Evolutionary conservation across 768 basidiomycete species (phyloP).

Genomic region (Hemileccinum rubropunctum): DNA sequence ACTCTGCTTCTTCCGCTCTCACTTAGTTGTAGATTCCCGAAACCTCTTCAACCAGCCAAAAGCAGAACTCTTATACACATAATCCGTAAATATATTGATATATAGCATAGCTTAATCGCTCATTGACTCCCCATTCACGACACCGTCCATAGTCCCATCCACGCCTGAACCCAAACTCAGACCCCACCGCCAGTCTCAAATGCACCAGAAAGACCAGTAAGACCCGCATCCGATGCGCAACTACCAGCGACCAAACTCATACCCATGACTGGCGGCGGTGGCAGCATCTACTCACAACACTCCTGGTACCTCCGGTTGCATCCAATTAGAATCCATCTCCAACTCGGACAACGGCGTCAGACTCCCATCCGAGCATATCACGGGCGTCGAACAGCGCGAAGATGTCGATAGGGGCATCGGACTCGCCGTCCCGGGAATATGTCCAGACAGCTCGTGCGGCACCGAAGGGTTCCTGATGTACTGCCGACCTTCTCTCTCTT

Average conservation of each 20-base stretch:
- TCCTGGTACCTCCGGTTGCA: constrained; percentile 32
- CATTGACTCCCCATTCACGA: background rate
- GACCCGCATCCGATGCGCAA: no score
- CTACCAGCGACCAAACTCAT: background rate
- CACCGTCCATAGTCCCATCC: no score
- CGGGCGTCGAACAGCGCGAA: constrained; percentile 14
- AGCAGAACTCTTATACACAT: no score
- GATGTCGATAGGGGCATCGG: background rate
- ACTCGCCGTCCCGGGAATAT: constrained; percentile 13
- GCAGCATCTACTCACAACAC: constrained; percentile 25
- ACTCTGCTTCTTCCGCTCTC: no score
- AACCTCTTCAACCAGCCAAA: no score
- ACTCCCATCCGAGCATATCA: constrained; percentile 10
- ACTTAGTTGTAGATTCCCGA: no score
- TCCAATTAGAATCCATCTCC: constrained; percentile 20
- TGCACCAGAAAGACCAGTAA: no score
- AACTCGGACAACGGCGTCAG: constrained; percentile 9
- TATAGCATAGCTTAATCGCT: background rate
- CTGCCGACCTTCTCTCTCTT: constrained; percentile 6
- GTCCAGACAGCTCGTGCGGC: constrained; percentile 18
- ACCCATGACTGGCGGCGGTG: background rate
- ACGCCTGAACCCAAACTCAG: no score
- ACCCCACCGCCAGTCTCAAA: no score
- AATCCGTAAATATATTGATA: no score
- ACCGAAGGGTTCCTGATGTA: constrained; percentile 18